These are phyloP conservation scores for Yamadazyma phyllophila DNA, from an alignment of 805 yeast genomes.

Conservation along the genomic window DNA sequence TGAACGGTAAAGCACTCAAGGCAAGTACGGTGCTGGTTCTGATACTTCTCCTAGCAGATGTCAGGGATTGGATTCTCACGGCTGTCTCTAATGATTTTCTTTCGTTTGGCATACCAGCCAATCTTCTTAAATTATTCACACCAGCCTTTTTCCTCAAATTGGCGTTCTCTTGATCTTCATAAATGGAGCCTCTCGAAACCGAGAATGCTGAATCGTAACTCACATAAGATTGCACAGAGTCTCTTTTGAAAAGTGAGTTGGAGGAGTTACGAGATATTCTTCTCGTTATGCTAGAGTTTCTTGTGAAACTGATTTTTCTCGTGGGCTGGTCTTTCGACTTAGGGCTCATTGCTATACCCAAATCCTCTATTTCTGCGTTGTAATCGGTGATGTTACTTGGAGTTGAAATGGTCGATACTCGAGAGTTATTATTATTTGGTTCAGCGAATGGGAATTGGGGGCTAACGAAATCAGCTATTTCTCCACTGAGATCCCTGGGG, in stretches of 20 bases:
- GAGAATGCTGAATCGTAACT: slow-evolving; percentile 62
- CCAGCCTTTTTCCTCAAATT: slow-evolving; percentile 50
- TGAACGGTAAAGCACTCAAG: slow-evolving; percentile 40
- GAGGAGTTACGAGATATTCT: slow-evolving; percentile 30
- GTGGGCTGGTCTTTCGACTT: slow-evolving; percentile 24
- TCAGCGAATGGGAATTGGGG: slow-evolving; percentile 9
- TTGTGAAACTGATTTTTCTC: slow-evolving; percentile 24
- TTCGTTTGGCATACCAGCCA: slow-evolving; percentile 17
- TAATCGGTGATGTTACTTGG: slow-evolving; percentile 39
- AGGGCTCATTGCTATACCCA: slow-evolving; percentile 43
- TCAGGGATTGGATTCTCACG: slow-evolving; percentile 18
- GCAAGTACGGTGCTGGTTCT: slow-evolving; percentile 39
- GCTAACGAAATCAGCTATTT: slow-evolving; percentile 1
- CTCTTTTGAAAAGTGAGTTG: slow-evolving; percentile 31
- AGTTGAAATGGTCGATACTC: slow-evolving; percentile 20
- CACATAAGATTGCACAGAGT: slow-evolving; percentile 49
- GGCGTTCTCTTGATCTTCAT: slow-evolving; percentile 12
- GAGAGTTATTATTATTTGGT: slow-evolving; percentile 7
- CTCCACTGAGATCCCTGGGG: slow-evolving; percentile 4
- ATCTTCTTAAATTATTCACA: slow-evolving; percentile 45
- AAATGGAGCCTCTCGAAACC: slow-evolving; percentile 17
- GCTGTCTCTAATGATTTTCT: slow-evolving; percentile 15
- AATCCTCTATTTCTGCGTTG: slow-evolving; percentile 41
- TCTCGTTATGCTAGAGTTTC: slow-evolving; percentile 2
- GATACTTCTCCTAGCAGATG: slow-evolving; percentile 30